Conservation (phyloP, 2,329 filamentous ascomycete species). For the Alternaria burnsii region DNA sequence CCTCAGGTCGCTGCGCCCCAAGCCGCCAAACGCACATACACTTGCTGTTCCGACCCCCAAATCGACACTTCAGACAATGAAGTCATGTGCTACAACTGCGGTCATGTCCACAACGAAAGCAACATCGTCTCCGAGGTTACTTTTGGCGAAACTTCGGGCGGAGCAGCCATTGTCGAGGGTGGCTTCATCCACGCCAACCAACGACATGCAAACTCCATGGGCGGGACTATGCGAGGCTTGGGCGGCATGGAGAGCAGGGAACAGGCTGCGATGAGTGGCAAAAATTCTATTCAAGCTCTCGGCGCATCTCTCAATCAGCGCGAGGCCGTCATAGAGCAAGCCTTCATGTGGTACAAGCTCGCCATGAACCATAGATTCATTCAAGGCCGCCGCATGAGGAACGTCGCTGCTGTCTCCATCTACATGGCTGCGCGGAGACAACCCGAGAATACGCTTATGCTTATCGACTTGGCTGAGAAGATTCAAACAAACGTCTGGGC, state of each 20-base stretch:
- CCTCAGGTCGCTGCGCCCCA: slow-evolving; percentile 27
- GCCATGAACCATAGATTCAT: slow-evolving; percentile 68
- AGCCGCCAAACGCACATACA: slow-evolving; percentile 23
- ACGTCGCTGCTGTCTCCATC: slow-evolving; percentile 88
- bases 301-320: slow-evolving; percentile 51
- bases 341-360: slow-evolving; percentile 55
- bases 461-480: slow-evolving; percentile 94
- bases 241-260: slow-evolving; percentile 65
- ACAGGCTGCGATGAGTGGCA: slow-evolving; percentile 68
- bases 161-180: slow-evolving; percentile 89
- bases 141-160: slow-evolving; percentile 86
- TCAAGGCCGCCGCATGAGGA: slow-evolving; percentile 78
- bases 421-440: slow-evolving; percentile 87
- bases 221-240: slow-evolving; percentile 56
- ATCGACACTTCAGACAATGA: slow-evolving; percentile 32
- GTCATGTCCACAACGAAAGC: slow-evolving; percentile 81
- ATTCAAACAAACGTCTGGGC: slow-evolving; percentile 88
- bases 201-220: slow-evolving; percentile 73
- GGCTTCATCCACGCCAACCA: slow-evolving; percentile 88
- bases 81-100: slow-evolving; percentile 76
- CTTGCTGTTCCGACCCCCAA: slow-evolving; percentile 42
- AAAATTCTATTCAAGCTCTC: slow-evolving; percentile 52
- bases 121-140: slow-evolving; percentile 92
- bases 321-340: slow-evolving; percentile 49
- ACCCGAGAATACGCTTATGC: slow-evolving; percentile 82